Percentiles rank a stretch among this genome's conserved stretches.
Conservation (phyloP, 345 rosid species). For the Gossypium longicalyx region DNA sequence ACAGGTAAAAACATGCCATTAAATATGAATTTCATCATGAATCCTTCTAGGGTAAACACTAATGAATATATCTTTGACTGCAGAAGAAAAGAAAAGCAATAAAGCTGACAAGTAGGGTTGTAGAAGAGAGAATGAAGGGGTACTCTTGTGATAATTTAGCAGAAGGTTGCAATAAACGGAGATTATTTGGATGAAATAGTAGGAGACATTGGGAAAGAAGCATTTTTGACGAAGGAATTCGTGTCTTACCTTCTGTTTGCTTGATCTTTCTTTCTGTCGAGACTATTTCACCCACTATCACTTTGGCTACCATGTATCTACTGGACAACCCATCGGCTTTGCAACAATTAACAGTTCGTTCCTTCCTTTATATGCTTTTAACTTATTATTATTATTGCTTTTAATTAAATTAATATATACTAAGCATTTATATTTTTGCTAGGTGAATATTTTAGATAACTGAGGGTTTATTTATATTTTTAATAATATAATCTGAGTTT, state of each 20-base stretch:
- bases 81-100: neutral
- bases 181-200: conserved; percentile 24
- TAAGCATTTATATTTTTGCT: too few species aligned
- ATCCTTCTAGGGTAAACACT: too few species aligned
- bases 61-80: neutral
- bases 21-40: too few species aligned
- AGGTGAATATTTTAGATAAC: too few species aligned
- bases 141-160: neutral
- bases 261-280: conserved; percentile 11
- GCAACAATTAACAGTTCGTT: neutral
- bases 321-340: neutral
- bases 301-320: conserved; percentile 8
- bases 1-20: conserved; percentile 9
- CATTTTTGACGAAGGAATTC: conserved; percentile 9
- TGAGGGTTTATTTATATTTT: too few species aligned
- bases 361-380: neutral
- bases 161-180: neutral
- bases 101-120: neutral
- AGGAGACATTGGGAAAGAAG: conserved; percentile 20
- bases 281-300: neutral
- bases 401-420: neutral
- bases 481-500: too few species aligned
- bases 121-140: conserved; percentile 14
- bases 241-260: neutral
- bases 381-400: neutral